A percentile compares a stretch with the other conserved stretches of the same genome.
phyloP scores from a whole-genome alignment of 371 early-diverging fungal species.

The Cokeromyces recurvatus region DNA sequence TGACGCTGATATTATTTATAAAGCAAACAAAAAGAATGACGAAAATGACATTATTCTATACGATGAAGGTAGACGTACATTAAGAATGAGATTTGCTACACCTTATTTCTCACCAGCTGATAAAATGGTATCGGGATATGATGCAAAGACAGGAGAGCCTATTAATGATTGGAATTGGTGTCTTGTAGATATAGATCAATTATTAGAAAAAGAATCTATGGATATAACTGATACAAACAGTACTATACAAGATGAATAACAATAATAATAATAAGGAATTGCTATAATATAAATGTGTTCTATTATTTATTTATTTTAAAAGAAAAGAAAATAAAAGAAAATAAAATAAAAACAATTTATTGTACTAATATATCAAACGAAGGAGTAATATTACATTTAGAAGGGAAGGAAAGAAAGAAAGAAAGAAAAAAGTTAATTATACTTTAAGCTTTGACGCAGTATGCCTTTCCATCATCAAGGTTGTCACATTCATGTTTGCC shows the following conservation, averaged over 20 bases:
- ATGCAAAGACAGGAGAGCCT: conserved; percentile 46
- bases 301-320: neutral
- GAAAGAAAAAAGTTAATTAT: neutral
- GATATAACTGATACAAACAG: too few relatives aligned
- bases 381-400: too few relatives aligned
- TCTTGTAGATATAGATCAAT: conserved; percentile 54
- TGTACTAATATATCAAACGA: neutral
- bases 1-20: conserved; percentile 52
- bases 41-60: conserved; percentile 26
- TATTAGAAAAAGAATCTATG: conserved; percentile 49
- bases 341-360: too few relatives aligned
- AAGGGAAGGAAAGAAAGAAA: too few relatives aligned
- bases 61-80: conserved; percentile 45
- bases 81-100: conserved; percentile 52
- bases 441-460: conserved; percentile 19
- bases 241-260: conserved; percentile 4
- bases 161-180: conserved; percentile 56
- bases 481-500: conserved; percentile 30
- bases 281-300: neutral
- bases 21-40: conserved; percentile 11
- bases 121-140: conserved; percentile 45
- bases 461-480: conserved; percentile 32
- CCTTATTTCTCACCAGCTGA: conserved; percentile 55
- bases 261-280: too few relatives aligned
- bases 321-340: conserved; percentile 1